Conservation (phyloP, 352 stramenopile species). For the Pythium pyrilobum region DNA sequence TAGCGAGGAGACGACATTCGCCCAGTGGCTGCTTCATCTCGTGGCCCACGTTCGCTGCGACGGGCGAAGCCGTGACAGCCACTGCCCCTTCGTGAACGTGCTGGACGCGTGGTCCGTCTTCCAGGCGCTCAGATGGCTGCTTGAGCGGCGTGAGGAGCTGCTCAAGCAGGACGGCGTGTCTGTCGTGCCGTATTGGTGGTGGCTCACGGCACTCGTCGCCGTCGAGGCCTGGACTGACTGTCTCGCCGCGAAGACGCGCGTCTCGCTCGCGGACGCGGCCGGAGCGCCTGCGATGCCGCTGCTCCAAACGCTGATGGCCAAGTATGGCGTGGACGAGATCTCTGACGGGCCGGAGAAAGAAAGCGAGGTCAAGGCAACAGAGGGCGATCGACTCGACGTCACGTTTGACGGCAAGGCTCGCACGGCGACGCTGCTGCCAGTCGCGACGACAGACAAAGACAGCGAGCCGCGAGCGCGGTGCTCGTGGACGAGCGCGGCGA, state of each 20-base stretch:
- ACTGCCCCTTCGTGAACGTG: constrained; percentile 1
- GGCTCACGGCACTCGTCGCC: constrained; percentile 4
- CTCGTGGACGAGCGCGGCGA: constrained; percentile 14
- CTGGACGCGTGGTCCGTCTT: constrained; percentile 1
- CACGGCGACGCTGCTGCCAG: neutral
- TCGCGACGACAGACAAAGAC: neutral
- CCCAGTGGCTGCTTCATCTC: neutral
- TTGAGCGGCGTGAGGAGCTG: constrained; percentile 1
- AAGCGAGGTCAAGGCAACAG: neutral
- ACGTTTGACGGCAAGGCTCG: neutral
- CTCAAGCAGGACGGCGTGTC: neutral
- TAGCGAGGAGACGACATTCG: neutral
- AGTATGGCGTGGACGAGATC: neutral
- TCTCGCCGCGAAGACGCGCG: neutral
- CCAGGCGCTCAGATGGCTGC: constrained; percentile 4
- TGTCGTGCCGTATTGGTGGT: constrained; percentile 10
- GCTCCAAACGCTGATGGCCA: neutral
- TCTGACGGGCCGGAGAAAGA: neutral
- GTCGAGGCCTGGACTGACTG: constrained; percentile 9
- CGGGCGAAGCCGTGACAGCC: neutral
- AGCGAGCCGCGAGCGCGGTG: neutral
- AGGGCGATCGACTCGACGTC: neutral
- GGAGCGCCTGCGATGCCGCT: neutral
- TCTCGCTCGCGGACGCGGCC: neutral
- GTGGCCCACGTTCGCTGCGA: neutral